Evolutionary conservation across 345 rosid species (phyloP).

Genomic region (Bretschneidera sinensis): DNA sequence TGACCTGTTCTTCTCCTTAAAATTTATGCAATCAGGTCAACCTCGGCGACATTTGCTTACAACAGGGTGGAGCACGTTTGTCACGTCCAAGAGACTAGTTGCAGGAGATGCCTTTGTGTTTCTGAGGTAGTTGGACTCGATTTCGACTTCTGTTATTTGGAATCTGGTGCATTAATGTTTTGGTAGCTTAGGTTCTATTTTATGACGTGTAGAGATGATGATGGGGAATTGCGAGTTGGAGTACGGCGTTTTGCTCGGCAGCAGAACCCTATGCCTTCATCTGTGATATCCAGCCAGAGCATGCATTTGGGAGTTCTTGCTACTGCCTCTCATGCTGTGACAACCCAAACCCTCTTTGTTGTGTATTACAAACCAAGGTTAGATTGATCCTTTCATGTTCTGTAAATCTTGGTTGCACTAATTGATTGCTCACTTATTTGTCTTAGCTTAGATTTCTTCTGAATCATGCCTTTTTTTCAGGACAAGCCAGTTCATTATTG

Average conservation of each 20-base stretch:
- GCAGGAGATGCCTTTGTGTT: slow-evolving; percentile 79
- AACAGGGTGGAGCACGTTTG: slow-evolving; percentile 82
- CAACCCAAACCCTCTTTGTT: slow-evolving; percentile 48
- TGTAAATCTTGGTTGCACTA: neutral
- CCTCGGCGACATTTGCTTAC: slow-evolving; percentile 79
- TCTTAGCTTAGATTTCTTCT: neutral
- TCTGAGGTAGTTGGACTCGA: slow-evolving; percentile 42
- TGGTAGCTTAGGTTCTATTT: slow-evolving; percentile 5
- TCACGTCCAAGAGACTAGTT: slow-evolving; percentile 59
- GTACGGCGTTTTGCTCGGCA: slow-evolving; percentile 49
- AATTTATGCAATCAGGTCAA: slow-evolving; percentile 41
- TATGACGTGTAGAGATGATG: slow-evolving; percentile 37
- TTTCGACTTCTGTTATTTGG: neutral
- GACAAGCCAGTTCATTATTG: slow-evolving; percentile 59
- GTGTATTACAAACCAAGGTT: slow-evolving; percentile 81
- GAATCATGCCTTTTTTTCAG: slow-evolving; percentile 26
- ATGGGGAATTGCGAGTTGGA: slow-evolving; percentile 61
- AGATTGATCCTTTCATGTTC: slow-evolving; percentile 5
- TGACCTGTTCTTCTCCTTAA: neutral
- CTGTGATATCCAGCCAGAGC: slow-evolving; percentile 76
- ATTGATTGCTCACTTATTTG: neutral
- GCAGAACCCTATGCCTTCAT: slow-evolving; percentile 51
- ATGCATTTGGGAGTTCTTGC: slow-evolving; percentile 87
- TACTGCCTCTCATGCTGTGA: slow-evolving; percentile 72
- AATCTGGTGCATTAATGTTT: slow-evolving; percentile 4